Percentiles rank a stretch among this genome's conserved stretches.
These are phyloP conservation scores for Candida mesenterica DNA, from an alignment of 1,139 yeast species.

Conservation along the genomic window DNA sequence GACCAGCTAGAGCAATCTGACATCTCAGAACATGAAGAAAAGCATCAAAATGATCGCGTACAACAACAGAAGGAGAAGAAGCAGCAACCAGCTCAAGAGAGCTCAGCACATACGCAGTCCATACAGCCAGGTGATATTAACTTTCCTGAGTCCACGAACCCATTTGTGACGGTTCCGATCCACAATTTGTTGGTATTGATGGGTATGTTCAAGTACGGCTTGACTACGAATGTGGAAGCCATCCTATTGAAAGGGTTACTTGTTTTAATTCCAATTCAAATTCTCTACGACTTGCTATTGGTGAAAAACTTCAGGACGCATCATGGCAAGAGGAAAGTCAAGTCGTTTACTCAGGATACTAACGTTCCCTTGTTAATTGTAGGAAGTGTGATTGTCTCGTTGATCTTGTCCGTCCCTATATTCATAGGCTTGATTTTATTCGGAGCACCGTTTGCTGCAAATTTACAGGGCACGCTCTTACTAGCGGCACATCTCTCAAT, in stretches of 20 bases:
- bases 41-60: background rate
- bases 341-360: slow-evolving; percentile 20
- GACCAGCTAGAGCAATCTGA: too few species aligned
- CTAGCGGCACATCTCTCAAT: slow-evolving; percentile 66
- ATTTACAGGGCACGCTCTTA: slow-evolving; percentile 57
- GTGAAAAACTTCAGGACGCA: slow-evolving; percentile 12
- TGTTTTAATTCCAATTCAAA: slow-evolving; percentile 25
- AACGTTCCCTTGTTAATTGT: slow-evolving; percentile 34
- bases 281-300: slow-evolving; percentile 27
- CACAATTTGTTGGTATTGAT: slow-evolving; percentile 44
- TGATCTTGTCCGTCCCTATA: slow-evolving; percentile 51
- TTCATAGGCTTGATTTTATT: slow-evolving; percentile 58
- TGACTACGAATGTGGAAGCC: slow-evolving; percentile 28
- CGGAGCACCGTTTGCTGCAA: slow-evolving; percentile 79
- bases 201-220: slow-evolving; percentile 34
- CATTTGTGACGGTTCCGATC: slow-evolving; percentile 37
- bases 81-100: background rate
- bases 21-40: background rate
- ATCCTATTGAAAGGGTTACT: slow-evolving; percentile 30
- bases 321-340: slow-evolving; percentile 14
- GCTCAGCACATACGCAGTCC: background rate
- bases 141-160: slow-evolving; percentile 3
- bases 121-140: slow-evolving; percentile 1
- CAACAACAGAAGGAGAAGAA: background rate
- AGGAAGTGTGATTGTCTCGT: slow-evolving; percentile 40